These are phyloP conservation scores for Cutaneotrichosporon sp. DNA, from an alignment of 1,284 basidiomycete genomes.

Conservation along the genomic window DNA sequence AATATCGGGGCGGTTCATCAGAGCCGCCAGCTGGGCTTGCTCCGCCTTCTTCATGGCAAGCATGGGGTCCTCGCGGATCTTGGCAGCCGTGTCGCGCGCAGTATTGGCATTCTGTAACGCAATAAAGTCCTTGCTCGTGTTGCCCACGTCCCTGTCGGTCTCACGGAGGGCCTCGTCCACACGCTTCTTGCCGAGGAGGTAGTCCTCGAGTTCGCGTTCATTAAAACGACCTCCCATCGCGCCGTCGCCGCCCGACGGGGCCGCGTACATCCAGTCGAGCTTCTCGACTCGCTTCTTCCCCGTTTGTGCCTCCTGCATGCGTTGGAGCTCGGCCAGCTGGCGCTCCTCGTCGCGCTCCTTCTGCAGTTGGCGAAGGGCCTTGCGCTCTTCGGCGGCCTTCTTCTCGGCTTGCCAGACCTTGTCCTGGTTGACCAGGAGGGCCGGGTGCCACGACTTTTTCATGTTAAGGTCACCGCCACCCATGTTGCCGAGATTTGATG, in stretches of 20 bases:
- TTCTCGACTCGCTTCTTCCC: conserved; percentile 91
- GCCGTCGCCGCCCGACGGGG: conserved; percentile 76
- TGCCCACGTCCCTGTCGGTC: conserved; percentile 85
- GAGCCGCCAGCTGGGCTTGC: conserved; percentile 81
- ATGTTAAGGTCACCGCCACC: conserved; percentile 65
- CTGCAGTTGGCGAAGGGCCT: conserved; percentile 90
- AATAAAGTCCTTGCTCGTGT: conserved; percentile 80
- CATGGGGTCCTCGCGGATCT: conserved; percentile 92
- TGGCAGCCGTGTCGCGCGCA: conserved; percentile 79
- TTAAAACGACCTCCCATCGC: conserved; percentile 54
- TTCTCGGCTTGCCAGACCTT: conserved; percentile 98
- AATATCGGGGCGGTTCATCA: conserved; percentile 86
- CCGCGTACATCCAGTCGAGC: conserved; percentile 98
- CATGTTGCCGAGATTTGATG: conserved; percentile 60
- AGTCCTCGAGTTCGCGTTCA: conserved; percentile 88
- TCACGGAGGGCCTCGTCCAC: conserved; percentile 87
- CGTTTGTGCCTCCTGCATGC: conserved; percentile 87
- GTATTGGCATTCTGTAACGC: conserved; percentile 89
- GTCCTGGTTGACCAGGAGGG: conserved; percentile 97
- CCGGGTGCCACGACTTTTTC: conserved; percentile 97
- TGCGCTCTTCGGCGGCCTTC: conserved; percentile 94
- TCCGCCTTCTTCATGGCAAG: conserved; percentile 97
- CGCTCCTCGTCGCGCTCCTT: conserved; percentile 97
- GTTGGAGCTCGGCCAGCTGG: conserved; percentile 90
- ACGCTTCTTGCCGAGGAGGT: conserved; percentile 94